phyloP scores from a whole-genome alignment of 495 filamentous ascomycete genomes.

The Penicillium samsonianum region DNA sequence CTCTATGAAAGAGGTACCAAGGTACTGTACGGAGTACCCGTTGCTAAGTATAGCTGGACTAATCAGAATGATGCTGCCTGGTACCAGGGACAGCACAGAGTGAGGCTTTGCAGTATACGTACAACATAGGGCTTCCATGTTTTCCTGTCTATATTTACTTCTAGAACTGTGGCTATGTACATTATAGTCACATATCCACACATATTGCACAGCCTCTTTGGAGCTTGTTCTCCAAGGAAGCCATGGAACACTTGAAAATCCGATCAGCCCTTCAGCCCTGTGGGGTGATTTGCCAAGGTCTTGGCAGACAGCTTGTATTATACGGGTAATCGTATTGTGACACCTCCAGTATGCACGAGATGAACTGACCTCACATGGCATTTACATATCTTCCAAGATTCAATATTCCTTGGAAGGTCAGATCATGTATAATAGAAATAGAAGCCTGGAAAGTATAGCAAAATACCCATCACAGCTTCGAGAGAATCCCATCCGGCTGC shows the following conservation, averaged over 20 bases:
- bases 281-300: conserved; percentile 25
- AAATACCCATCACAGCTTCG: conserved; percentile 14
- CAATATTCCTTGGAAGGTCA: too few species aligned
- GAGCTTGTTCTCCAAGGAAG: conserved; percentile 1
- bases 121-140: not conserved
- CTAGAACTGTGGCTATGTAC: not conserved
- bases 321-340: not conserved
- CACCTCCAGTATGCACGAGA: too few species aligned
- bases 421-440: not conserved
- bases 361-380: too few species aligned
- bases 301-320: conserved; percentile 18
- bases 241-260: not conserved
- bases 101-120: not conserved
- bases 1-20: too few species aligned
- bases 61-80: conserved; percentile 30
- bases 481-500: conserved; percentile 21
- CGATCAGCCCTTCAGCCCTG: conserved; percentile 25
- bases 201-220: not conserved
- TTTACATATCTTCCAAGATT: too few species aligned
- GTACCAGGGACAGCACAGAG: not conserved
- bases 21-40: not conserved
- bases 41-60: conserved; percentile 24
- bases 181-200: too few species aligned
- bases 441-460: too few species aligned
- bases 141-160: not conserved